Conservation (phyloP, 257 asterid species). For the Rehmannia glutinosa region DNA sequence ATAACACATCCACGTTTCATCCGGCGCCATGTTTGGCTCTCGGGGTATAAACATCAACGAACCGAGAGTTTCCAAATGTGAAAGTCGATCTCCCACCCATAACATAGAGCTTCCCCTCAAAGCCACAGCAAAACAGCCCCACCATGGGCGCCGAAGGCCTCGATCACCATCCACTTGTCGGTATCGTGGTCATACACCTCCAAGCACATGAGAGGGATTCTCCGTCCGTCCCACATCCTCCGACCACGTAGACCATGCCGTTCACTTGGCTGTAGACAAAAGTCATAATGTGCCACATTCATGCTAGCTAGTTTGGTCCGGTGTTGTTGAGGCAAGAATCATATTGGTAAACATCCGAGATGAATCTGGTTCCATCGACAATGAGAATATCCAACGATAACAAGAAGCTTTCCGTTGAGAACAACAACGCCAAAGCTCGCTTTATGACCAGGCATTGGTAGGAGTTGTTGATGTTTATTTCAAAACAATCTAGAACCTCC, state of each 20-base stretch:
- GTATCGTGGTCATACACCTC: conserved; percentile 65
- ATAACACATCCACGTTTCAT: conserved; percentile 71
- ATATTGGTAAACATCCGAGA: conserved; percentile 58
- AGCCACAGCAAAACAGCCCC: conserved; percentile 69
- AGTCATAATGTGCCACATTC: conserved; percentile 69
- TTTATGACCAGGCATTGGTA: conserved; percentile 60
- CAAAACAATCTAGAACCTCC: conserved; percentile 65
- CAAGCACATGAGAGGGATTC: conserved; percentile 51
- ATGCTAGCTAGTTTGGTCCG: conserved; percentile 65
- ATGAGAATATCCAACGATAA: conserved; percentile 56
- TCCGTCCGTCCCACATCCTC: conserved; percentile 54
- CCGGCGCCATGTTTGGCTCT: conserved; percentile 45
- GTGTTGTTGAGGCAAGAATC: conserved; percentile 71
- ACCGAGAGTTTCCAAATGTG: conserved; percentile 64
- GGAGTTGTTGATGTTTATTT: conserved; percentile 36
- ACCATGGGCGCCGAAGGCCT: conserved; percentile 59
- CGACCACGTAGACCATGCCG: conserved; percentile 57
- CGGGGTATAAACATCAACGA: conserved; percentile 56
- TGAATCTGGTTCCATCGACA: conserved; percentile 36
- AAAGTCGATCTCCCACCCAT: conserved; percentile 78
- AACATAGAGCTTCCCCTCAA: conserved; percentile 57
- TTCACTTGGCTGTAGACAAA: conserved; percentile 61
- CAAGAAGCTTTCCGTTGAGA: conserved; percentile 59
- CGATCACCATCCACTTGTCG: conserved; percentile 47
- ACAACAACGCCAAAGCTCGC: conserved; percentile 51